Evolutionary conservation across 441 rosid genomes (phyloP).

Genomic region (Rhodomyrtus psidioides): DNA sequence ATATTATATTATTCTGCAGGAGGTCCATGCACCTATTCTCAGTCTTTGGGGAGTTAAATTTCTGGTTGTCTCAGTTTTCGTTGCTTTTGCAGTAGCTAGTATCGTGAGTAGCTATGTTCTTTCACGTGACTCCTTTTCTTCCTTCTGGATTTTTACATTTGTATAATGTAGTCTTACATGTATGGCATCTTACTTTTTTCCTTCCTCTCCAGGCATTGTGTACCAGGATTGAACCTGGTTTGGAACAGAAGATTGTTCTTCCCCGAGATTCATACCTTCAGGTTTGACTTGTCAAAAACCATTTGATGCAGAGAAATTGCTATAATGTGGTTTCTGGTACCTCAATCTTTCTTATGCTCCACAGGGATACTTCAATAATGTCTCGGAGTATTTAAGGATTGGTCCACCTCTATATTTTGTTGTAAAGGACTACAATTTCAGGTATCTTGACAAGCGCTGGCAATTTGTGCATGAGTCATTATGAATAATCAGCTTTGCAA

Average conservation of each 20-base stretch:
- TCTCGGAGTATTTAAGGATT: constrained; percentile 80
- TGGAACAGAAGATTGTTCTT: constrained; percentile 97
- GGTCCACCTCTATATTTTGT: constrained; percentile 96
- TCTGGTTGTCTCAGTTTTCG: constrained; percentile 59
- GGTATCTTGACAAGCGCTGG: constrained; percentile 27
- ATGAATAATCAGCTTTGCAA: background rate
- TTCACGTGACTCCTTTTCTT: constrained; percentile 2
- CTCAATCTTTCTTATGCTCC: constrained; percentile 5
- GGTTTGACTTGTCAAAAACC: constrained; percentile 35
- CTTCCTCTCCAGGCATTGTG: constrained; percentile 56
- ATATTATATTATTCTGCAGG: constrained; percentile 28
- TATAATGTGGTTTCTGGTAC: background rate
- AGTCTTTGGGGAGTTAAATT: constrained; percentile 79
- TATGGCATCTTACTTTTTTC: constrained; percentile 3
- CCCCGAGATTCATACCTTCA: constrained; percentile 96
- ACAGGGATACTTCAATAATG: constrained; percentile 87
- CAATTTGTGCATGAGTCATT: background rate
- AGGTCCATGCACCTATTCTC: constrained; percentile 83
- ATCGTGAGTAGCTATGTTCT: constrained; percentile 50
- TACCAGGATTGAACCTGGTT: constrained; percentile 89
- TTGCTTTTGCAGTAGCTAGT: constrained; percentile 75
- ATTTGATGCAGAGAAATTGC: constrained; percentile 2
- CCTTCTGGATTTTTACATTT: constrained; percentile 2
- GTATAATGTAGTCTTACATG: background rate
- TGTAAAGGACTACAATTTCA: constrained; percentile 86